Percentiles rank a stretch among this genome's conserved stretches.
phyloP scores from a whole-genome alignment of 2,329 filamentous ascomycete species.

The Ophiostoma quercus region DNA sequence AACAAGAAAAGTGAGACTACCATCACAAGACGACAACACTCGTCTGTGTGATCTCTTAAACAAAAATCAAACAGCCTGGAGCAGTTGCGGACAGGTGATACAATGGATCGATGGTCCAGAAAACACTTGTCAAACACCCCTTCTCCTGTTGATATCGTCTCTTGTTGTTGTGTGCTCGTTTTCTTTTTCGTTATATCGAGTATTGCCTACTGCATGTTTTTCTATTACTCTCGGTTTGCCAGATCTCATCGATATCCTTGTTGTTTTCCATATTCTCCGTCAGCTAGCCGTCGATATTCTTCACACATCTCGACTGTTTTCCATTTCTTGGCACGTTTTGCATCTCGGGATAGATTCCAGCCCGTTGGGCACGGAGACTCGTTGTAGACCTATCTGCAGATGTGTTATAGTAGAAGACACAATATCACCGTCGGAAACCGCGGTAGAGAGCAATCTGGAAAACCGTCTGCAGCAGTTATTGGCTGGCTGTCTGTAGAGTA shows the following conservation, averaged over 20 bases:
- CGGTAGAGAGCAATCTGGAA: background rate
- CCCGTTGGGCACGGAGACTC: slow-evolving; percentile 16
- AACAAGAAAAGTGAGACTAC: background rate
- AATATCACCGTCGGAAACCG: background rate
- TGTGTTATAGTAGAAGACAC: background rate
- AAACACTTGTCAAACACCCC: slow-evolving; percentile 31
- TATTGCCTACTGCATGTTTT: no score
- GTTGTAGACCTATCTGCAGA: background rate
- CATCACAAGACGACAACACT: background rate
- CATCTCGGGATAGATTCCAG: slow-evolving; percentile 1
- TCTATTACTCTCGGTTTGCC: background rate
- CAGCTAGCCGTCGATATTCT: background rate
- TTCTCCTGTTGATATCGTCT: slow-evolving; percentile 18
- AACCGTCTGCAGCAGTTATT: background rate
- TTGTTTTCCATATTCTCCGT: background rate
- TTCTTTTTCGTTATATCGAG: background rate
- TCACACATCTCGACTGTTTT: background rate
- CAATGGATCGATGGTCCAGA: slow-evolving; percentile 31
- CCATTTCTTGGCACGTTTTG: slow-evolving; percentile 24
- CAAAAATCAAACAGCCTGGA: slow-evolving; percentile 28
- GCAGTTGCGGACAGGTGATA: slow-evolving; percentile 30
- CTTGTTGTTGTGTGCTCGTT: background rate
- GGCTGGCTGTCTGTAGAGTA: background rate
- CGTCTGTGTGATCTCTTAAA: slow-evolving; percentile 24
- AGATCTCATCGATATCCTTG: background rate